These are phyloP conservation scores for Hirschfeldia incana DNA, from an alignment of 345 rosid species.

Conservation along the genomic window DNA sequence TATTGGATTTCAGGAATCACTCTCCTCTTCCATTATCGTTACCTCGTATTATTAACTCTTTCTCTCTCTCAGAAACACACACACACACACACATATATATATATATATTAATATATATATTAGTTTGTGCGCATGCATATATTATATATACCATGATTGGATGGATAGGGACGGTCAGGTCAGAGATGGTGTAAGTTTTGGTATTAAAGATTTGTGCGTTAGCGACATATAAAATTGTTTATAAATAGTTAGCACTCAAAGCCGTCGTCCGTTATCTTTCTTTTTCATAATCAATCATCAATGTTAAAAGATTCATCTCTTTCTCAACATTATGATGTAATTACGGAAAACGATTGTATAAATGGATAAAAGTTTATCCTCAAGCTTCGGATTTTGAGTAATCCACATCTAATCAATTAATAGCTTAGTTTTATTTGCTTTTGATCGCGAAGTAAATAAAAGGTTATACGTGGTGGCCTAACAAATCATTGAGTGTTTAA, in stretches of 20 bases:
- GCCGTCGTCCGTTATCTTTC: conserved; percentile 11
- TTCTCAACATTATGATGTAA: conserved; percentile 23
- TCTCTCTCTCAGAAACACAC: not conserved
- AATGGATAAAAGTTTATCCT: conserved; percentile 14
- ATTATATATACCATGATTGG: conserved; percentile 16
- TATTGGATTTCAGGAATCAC: conserved; percentile 40
- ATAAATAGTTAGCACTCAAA: conserved; percentile 9
- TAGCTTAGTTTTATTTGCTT: not conserved
- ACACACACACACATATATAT: not conserved
- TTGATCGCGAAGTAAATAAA: not conserved
- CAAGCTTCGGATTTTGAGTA: not conserved
- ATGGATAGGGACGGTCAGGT: conserved; percentile 34
- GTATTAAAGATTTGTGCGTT: conserved; percentile 18
- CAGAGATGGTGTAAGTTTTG: conserved; percentile 9
- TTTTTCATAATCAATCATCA: not conserved
- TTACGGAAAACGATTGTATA: conserved; percentile 3
- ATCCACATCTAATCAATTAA: not conserved
- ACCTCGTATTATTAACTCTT: conserved; percentile 34
- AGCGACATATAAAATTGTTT: not conserved
- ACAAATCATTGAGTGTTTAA: not conserved
- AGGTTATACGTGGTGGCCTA: not conserved
- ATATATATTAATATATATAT: not conserved
- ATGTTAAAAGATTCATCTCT: not conserved
- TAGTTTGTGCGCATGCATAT: conserved; percentile 24
- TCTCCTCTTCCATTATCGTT: conserved; percentile 25